Conservation (phyloP, 306 rosid genomes). For the Lathyrus tuberosus region DNA sequence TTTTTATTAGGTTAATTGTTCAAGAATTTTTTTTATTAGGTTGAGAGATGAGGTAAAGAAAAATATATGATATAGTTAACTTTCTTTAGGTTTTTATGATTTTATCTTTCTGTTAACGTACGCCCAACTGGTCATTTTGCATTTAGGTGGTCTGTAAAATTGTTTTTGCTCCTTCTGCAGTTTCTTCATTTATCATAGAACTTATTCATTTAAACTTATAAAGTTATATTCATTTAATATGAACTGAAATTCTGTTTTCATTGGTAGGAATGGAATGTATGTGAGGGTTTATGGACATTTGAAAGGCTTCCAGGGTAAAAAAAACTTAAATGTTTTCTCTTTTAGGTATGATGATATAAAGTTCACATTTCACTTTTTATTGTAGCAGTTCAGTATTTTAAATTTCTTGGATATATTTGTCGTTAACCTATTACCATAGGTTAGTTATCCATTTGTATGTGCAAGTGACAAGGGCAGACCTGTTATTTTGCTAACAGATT, state of each 20-base stretch:
- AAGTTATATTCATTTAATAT: background rate
- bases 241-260: constrained; percentile 21
- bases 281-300: constrained; percentile 81
- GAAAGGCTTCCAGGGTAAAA: constrained; percentile 81
- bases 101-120: constrained; percentile 20
- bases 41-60: too few species aligned
- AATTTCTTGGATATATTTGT: too few species aligned
- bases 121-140: constrained; percentile 1
- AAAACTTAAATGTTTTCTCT: constrained; percentile 64
- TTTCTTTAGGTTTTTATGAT: background rate
- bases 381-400: constrained; percentile 31
- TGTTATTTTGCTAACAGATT: constrained; percentile 30
- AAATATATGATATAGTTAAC: too few species aligned
- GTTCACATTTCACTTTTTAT: background rate
- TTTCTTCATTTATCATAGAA: background rate
- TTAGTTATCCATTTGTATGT: background rate
- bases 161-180: constrained; percentile 4
- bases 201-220: background rate
- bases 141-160: constrained; percentile 3
- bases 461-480: background rate
- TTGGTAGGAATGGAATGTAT: constrained; percentile 77
- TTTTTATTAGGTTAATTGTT: constrained; percentile 10
- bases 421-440: too few species aligned
- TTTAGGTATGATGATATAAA: constrained; percentile 54
- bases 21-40: background rate